phyloP scores from a whole-genome alignment of 176 grass and related monocot genomes.

The Alloteropsis semialata region DNA sequence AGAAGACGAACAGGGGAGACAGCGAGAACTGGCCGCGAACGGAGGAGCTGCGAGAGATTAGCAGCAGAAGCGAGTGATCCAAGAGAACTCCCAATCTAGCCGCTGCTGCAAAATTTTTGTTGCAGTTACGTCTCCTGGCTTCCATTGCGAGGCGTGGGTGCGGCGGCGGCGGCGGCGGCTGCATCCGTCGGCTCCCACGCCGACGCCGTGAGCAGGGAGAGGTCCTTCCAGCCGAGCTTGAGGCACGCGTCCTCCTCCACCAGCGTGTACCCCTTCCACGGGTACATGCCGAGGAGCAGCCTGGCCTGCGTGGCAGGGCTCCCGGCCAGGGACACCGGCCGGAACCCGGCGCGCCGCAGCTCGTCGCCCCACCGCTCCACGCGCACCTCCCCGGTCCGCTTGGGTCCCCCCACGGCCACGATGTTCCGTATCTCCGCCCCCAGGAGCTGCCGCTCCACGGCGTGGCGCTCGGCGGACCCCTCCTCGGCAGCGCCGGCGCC shows the following conservation, averaged over 20 bases:
- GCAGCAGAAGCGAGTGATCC: neutral
- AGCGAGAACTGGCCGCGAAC: neutral
- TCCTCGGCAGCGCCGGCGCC: conserved; percentile 32
- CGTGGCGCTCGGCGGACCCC: conserved; percentile 53
- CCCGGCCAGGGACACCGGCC: conserved; percentile 67
- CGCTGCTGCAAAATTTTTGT: neutral
- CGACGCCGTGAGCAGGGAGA: conserved; percentile 84
- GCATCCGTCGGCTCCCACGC: conserved; percentile 51
- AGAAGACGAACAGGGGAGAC: neutral
- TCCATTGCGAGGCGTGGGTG: neutral
- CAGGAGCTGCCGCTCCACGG: conserved; percentile 73
- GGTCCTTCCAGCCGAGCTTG: conserved; percentile 92
- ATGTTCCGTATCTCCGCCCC: conserved; percentile 95
- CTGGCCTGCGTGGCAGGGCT: conserved; percentile 75
- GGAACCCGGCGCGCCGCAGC: conserved; percentile 59
- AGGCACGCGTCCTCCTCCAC: conserved; percentile 70
- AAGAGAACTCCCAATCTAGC: neutral
- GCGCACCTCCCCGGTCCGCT: conserved; percentile 71
- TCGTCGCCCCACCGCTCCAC: conserved; percentile 84
- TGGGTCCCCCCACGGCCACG: conserved; percentile 73
- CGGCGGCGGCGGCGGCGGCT: neutral
- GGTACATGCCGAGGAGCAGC: conserved; percentile 82
- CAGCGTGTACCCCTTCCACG: conserved; percentile 91
- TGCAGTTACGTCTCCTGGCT: conserved; percentile 2
- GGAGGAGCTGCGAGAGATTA: neutral